Evolutionary conservation across 192 early-diverging fungal species (phyloP).

Genomic region (Coemansia sp.): DNA sequence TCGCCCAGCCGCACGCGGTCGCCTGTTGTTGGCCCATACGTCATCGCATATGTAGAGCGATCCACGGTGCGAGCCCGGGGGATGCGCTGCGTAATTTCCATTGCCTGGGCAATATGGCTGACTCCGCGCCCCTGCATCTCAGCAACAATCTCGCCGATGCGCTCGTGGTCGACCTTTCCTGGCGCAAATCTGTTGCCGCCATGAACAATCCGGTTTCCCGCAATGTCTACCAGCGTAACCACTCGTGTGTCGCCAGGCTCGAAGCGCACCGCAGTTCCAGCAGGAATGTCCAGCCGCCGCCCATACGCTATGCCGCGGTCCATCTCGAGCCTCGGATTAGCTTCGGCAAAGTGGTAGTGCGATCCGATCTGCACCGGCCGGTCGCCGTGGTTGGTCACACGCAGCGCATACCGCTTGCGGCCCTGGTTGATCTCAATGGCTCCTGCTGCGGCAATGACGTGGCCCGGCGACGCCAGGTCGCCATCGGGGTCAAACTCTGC

Average conservation of each 20-base stretch:
- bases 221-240: conserved; percentile 81
- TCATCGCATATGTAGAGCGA: conserved; percentile 79
- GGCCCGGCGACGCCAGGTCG: conserved; percentile 60
- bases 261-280: conserved; percentile 92
- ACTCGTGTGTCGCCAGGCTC: conserved; percentile 92
- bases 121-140: conserved; percentile 37
- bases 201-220: conserved; percentile 70
- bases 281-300: conserved; percentile 85
- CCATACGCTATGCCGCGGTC: conserved; percentile 85
- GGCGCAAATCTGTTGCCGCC: conserved; percentile 86
- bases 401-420: conserved; percentile 63
- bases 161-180: conserved; percentile 63
- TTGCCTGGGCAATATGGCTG: conserved; percentile 59
- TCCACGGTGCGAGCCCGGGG: conserved; percentile 66
- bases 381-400: conserved; percentile 91
- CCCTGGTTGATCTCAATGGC: conserved; percentile 78
- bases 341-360: conserved; percentile 96
- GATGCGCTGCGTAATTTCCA: conserved; percentile 50
- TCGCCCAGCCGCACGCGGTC: conserved; percentile 88
- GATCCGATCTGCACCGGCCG: conserved; percentile 93
- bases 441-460: conserved; percentile 64
- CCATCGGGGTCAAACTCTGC: conserved; percentile 41
- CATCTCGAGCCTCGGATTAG: conserved; percentile 77
- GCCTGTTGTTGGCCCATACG: conserved; percentile 91
- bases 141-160: conserved; percentile 14